Evolutionary conservation across 495 filamentous ascomycete genomes (phyloP).

Genomic region (Aspergillus sclerotioniger): DNA sequence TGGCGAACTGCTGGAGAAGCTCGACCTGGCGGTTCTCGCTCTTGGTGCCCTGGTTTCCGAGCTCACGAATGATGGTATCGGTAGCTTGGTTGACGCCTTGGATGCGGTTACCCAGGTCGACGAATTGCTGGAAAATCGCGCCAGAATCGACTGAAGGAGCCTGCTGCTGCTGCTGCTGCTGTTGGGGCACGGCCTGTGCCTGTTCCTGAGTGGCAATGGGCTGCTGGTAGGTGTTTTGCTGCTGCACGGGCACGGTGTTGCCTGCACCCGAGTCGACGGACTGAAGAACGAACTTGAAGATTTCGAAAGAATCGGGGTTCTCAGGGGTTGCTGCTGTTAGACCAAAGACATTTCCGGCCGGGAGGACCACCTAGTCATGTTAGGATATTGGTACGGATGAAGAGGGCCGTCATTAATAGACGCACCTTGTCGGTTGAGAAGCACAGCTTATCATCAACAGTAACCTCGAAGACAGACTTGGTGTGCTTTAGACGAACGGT

Average conservation of each 20-base stretch:
- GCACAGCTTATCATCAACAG: slow-evolving; percentile 77
- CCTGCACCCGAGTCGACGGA: slow-evolving; percentile 30
- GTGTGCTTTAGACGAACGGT: slow-evolving; percentile 71
- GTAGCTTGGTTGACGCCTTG: slow-evolving; percentile 72
- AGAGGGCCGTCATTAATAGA: background rate
- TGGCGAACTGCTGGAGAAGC: slow-evolving; percentile 41
- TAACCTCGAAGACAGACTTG: slow-evolving; percentile 63
- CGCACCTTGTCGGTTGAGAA: slow-evolving; percentile 75
- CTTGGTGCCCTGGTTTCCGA: slow-evolving; percentile 46
- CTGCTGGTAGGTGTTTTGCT: slow-evolving; percentile 35
- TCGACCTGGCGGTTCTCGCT: slow-evolving; percentile 62
- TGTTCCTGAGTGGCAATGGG: slow-evolving; percentile 33
- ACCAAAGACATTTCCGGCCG: slow-evolving; percentile 80
- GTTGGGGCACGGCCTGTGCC: slow-evolving; percentile 12
- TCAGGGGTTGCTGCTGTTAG: slow-evolving; percentile 85
- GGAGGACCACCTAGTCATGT: slow-evolving; percentile 59
- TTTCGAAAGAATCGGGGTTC: slow-evolving; percentile 89
- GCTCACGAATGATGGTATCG: slow-evolving; percentile 63
- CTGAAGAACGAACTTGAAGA: slow-evolving; percentile 79
- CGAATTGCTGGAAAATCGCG: slow-evolving; percentile 62
- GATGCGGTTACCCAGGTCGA: slow-evolving; percentile 76
- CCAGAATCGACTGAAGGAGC: slow-evolving; percentile 22
- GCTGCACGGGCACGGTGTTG: slow-evolving; percentile 25
- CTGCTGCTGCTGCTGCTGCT: slow-evolving; percentile 26
- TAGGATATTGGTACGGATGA: background rate